Conservation (phyloP, 305 asterid species). For the Salvia sclarea region DNA sequence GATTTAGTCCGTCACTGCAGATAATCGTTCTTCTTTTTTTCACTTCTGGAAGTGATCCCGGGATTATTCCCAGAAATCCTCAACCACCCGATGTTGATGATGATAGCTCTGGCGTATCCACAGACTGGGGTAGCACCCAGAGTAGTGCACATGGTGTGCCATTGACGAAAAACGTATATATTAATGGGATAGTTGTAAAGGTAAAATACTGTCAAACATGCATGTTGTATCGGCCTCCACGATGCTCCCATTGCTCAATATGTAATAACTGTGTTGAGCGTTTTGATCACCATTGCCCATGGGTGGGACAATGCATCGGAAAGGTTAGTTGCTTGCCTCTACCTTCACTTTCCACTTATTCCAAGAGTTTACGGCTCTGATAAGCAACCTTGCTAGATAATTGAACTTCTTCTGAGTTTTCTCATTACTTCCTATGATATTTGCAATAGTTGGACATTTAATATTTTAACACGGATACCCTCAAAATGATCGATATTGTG, state of each 20-base stretch:
- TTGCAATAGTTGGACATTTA: not conserved
- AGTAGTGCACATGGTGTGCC: slow-evolving; percentile 54
- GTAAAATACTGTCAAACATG: slow-evolving; percentile 60
- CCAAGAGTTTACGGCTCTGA: not conserved
- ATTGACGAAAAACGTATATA: slow-evolving; percentile 57
- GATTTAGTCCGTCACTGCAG: slow-evolving; percentile 36
- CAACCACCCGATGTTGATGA: slow-evolving; percentile 51
- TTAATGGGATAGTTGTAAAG: slow-evolving; percentile 50
- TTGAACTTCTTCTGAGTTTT: not conserved
- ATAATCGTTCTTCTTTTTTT: slow-evolving; percentile 48
- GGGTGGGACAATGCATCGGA: slow-evolving; percentile 75
- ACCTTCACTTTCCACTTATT: not conserved
- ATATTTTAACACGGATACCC: too few relatives aligned
- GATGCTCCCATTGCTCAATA: slow-evolving; percentile 61
- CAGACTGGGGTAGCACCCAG: slow-evolving; percentile 52
- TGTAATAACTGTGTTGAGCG: slow-evolving; percentile 62
- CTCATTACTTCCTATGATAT: not conserved
- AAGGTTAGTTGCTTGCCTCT: slow-evolving; percentile 40
- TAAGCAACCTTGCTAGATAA: not conserved
- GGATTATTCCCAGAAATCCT: slow-evolving; percentile 58
- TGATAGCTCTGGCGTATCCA: slow-evolving; percentile 50
- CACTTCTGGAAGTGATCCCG: slow-evolving; percentile 64
- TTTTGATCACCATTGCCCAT: slow-evolving; percentile 72
- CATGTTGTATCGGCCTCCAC: slow-evolving; percentile 56
- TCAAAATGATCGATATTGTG: not conserved